A percentile compares a stretch with the other conserved stretches of the same genome.
phyloP scores from a whole-genome alignment of 208 protist genomes.

The Phytomonas francai region DNA sequence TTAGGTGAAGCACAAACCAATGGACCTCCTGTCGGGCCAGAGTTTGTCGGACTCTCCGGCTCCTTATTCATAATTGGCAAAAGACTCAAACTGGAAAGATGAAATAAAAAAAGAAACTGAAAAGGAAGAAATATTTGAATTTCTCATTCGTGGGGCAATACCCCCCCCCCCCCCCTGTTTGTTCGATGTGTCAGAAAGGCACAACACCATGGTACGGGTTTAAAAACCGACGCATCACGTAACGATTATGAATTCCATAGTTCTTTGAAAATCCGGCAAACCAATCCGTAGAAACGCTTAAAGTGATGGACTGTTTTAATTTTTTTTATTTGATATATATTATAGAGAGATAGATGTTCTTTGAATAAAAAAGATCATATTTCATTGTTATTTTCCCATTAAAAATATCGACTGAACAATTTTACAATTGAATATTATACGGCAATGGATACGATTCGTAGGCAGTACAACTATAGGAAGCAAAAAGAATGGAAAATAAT shows the following conservation, averaged over 20 bases:
- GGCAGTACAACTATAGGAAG: background rate
- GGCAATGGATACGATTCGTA: background rate
- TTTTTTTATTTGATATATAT: conserved; percentile 5
- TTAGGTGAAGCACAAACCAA: background rate
- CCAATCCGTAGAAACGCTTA: background rate
- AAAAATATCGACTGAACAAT: background rate
- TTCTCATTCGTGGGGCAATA: background rate
- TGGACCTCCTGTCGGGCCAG: background rate
- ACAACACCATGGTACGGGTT: conserved; percentile 9
- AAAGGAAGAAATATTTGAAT: background rate
- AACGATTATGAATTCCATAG: conserved; percentile 1
- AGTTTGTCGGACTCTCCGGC: background rate
- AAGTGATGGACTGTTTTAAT: background rate
- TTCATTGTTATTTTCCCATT: background rate
- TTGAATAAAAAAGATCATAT: background rate
- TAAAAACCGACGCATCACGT: background rate
- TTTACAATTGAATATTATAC: background rate
- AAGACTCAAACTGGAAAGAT: background rate
- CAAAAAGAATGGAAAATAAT: conserved; percentile 4
- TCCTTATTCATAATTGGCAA: background rate
- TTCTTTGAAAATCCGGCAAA: background rate
- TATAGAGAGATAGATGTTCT: background rate
- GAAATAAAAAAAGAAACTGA: background rate
- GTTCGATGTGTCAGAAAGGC: conserved; percentile 9
- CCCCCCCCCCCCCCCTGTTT: background rate